Evolutionary conservation across 768 basidiomycete genomes (phyloP), one percentile per base, ranked within the genome.

Genomic region (Crucibulum laeve): DNA sequence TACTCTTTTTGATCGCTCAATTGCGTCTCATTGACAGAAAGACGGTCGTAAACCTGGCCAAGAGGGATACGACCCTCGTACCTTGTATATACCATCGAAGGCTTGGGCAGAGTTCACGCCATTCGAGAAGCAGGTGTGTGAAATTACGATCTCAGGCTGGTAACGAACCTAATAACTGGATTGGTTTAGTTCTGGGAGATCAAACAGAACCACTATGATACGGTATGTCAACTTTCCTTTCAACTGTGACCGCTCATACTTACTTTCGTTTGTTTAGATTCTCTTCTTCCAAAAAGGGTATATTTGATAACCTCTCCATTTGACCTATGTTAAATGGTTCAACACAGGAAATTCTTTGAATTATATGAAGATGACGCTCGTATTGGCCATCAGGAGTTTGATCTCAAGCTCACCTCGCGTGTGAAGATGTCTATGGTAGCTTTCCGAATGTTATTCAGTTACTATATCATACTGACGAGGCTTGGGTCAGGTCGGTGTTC

Each of bases 371-470:
- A 96, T 43, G 95, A 98, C 62, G 95, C 95, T 1, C 76, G 86
- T 10, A 78, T 91, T 40, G 96, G 96, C 1, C 92, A 98, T 61
- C 85, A 84, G 54, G 83, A 94, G 43, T 99, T 99, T 58, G 96
- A 98, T 54, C 68, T 99, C 45, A 98, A 99, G 57, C 72, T 91
- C 25, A 91, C 89, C 0, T 74, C 84, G 43, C 71, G 96, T 48
- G 96, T 98, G 36, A 98, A 98, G 65, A 99, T 99, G 96, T 92
- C 85, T 48, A 99, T 99, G 95, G 95, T 90, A 30, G 30, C 73
- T 53, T 5, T 26, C 8, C 8, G 25, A n/a, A 13, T 28, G n/a
- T 13, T 7, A 14, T 35, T 21, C 13, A 18, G 11, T 44, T 5
- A 36, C 26, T 28, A 42, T 35, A 32, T 34, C 33, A 26, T 23